A percentile compares a stretch with the other conserved stretches of the same genome.
These are phyloP conservation scores for Nakaseomyces nivariensis DNA, from an alignment of 1,139 yeast species.

Conservation along the genomic window DNA sequence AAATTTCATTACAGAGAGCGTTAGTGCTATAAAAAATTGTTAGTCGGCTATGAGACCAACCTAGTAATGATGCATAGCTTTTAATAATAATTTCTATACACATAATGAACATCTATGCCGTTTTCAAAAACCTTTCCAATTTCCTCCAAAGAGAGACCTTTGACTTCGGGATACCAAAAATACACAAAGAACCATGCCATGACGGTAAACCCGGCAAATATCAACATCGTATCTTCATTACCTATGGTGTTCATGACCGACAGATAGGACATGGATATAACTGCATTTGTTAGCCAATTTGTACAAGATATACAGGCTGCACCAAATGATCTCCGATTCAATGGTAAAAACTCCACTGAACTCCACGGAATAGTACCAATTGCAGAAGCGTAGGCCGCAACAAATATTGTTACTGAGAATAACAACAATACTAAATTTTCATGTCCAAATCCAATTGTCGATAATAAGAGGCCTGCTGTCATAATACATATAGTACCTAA, in stretches of 20 bases:
- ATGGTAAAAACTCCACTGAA: slow-evolving; percentile 38
- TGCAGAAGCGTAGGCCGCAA: slow-evolving; percentile 39
- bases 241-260: slow-evolving; percentile 30
- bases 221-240: slow-evolving; percentile 31
- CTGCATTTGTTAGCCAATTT: slow-evolving; percentile 37
- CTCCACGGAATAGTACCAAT: slow-evolving; percentile 43
- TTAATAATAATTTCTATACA: slow-evolving; percentile 24
- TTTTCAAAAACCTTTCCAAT: slow-evolving; percentile 33
- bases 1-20: too few species aligned
- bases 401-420: slow-evolving; percentile 31
- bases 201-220: slow-evolving; percentile 33
- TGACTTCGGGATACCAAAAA: slow-evolving; percentile 39
- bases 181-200: slow-evolving; percentile 36
- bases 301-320: slow-evolving; percentile 36
- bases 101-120: slow-evolving; percentile 33
- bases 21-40: too few species aligned
- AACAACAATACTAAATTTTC: slow-evolving; percentile 22
- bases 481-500: slow-evolving; percentile 41
- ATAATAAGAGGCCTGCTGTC: slow-evolving; percentile 30
- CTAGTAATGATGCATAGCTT: not conserved
- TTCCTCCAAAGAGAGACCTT: slow-evolving; percentile 39
- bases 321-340: slow-evolving; percentile 37
- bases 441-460: slow-evolving; percentile 21
- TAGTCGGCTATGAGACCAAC: too few species aligned
- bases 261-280: slow-evolving; percentile 35